Base-by-base conservation (phyloP, 2,329 filamentous ascomycete genomes). In the Fusarium nelsonii region DNA sequence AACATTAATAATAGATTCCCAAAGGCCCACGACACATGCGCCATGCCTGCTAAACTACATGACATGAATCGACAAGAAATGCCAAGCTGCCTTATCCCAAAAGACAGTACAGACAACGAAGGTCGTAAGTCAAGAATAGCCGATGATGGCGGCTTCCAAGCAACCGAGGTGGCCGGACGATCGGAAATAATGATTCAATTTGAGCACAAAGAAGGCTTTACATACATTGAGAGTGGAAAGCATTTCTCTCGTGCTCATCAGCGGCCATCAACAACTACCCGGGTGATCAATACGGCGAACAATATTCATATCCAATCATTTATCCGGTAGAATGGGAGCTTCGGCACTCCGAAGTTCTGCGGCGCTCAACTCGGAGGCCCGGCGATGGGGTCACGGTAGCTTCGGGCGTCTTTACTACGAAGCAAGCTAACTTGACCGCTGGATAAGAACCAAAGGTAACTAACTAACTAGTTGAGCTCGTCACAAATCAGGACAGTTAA, bases 281-380 rank as follows among this genome's bases (percentile, higher is more conserved):
- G 45, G 45, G 54, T 61, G 34, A 23, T 18, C 28, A 51, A 34
- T 56, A 37, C 26, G 46, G 41, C 54, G 28, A 40, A 23, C 34
- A 32, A 41, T 37, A 63, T 30, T 6, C 30, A 30, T 5, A 11
- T 30, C 10, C 49, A 32, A 34, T 50, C 43, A 55, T 54, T 64
- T 57, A 39, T 64, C 70, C 70, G 72, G 57, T 72, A 58, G 59
- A 74, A 69, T 69, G 72, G 71, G 49, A 56, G 20, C 37, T 71
- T 74, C 72, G 72, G 72, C 61, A 65, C 62, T 72, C 69, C 71
- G 69, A 73, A 60, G 57, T 51, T 51, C 51, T 61, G 68, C 51
- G 61, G 57, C 40, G 50, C 20, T 63, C 37, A 53, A 50, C 58
- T 69, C 58, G 65, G 64, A 71, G 57, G 68, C 62, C 72, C 67